A percentile compares a stretch with the other conserved stretches of the same genome.
Evolutionary conservation across 371 early-diverging fungal species (phyloP).

Genomic region (Cokeromyces recurvatus): DNA sequence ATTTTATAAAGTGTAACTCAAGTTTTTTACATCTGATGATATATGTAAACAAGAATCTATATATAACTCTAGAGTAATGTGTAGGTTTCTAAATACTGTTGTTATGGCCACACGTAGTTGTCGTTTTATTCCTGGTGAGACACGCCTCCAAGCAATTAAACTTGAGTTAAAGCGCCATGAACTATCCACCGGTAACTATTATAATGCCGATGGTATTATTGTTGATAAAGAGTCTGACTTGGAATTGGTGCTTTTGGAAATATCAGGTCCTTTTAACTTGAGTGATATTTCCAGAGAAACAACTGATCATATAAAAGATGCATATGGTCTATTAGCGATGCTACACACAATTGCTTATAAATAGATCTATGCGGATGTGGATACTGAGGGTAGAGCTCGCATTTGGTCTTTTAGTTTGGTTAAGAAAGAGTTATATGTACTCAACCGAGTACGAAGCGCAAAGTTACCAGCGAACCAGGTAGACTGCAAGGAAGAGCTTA

Average conservation of each 20-base stretch:
- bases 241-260: conserved; percentile 7
- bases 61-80: too few relatives aligned
- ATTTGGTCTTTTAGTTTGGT: conserved; percentile 16
- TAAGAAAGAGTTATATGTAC: conserved; percentile 7
- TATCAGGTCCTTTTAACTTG: conserved; percentile 15
- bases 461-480: conserved; percentile 5
- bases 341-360: conserved; percentile 3
- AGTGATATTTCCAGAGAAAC: conserved; percentile 7
- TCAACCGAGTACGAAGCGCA: conserved; percentile 4
- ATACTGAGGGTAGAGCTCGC: conserved; percentile 11
- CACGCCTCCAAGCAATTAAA: conserved; percentile 13
- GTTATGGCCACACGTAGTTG: conserved; percentile 4
- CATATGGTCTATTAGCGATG: conserved; percentile 8
- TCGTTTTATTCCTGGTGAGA: conserved; percentile 17
- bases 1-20: conserved; percentile 5
- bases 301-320: conserved; percentile 13
- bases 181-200: conserved; percentile 1
- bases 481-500: conserved; percentile 4
- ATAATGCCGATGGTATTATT: conserved; percentile 17
- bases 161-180: conserved; percentile 7
- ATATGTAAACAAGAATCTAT: too few relatives aligned
- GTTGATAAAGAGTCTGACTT: conserved; percentile 1
- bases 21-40: too few relatives aligned
- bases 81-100: too few relatives aligned
- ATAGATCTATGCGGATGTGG: conserved; percentile 10